Conservation (phyloP, 2,329 filamentous ascomycete species). For the Trichophyton verrucosum region DNA sequence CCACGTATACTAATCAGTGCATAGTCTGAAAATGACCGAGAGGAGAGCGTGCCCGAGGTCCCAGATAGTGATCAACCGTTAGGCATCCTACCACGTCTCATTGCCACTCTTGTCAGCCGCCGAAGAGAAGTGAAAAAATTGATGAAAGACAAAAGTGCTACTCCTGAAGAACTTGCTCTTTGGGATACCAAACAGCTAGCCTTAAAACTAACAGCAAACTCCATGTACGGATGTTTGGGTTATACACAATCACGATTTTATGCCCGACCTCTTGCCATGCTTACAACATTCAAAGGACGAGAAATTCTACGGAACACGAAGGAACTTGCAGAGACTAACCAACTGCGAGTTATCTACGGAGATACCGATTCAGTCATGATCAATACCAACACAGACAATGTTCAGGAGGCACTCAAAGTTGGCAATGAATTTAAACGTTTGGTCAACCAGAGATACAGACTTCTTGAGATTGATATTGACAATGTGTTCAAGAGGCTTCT, state of each 20-base stretch:
- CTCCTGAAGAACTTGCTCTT: conserved; percentile 71
- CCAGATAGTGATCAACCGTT: conserved; percentile 57
- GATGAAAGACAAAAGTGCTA: conserved; percentile 89
- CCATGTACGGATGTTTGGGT: conserved; percentile 97
- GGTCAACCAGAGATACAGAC: conserved; percentile 84
- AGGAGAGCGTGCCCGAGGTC: conserved; percentile 80
- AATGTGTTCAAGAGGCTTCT: conserved; percentile 90
- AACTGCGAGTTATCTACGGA: conserved; percentile 92
- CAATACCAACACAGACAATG: conserved; percentile 92
- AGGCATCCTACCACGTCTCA: conserved; percentile 80
- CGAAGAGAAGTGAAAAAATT: conserved; percentile 86
- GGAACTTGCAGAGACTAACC: conserved; percentile 80
- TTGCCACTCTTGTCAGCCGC: conserved; percentile 78
- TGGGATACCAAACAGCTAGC: conserved; percentile 99
- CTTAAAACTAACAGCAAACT: conserved; percentile 94
- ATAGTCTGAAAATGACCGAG: conserved; percentile 52
- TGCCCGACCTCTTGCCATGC: conserved; percentile 81
- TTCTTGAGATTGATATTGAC: conserved; percentile 96
- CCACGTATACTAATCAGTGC: conserved; percentile 12
- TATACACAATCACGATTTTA: conserved; percentile 98
- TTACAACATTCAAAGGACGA: conserved; percentile 93
- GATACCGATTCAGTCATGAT: conserved; percentile 99
- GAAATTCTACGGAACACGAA: conserved; percentile 96
- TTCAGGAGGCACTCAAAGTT: conserved; percentile 78
- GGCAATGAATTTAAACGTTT: conserved; percentile 89